Evolutionary conservation across 2,329 filamentous ascomycete genomes (phyloP).

Genomic region (Paradendryphiella salina): DNA sequence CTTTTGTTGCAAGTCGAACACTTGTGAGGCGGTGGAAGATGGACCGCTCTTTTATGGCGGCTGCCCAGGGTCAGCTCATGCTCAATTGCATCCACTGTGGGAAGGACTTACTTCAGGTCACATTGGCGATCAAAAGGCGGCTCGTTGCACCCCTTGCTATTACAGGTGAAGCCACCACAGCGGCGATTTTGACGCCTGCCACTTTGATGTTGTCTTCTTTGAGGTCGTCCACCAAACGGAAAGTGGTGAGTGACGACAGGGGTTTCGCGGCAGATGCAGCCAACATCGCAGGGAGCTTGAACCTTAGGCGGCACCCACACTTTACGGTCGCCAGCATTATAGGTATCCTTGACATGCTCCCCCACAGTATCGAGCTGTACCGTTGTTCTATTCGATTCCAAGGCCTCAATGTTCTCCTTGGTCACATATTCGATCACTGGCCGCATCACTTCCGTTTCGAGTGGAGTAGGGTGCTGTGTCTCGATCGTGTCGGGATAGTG

Average conservation of each 20-base stretch:
- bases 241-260: no score
- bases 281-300: slow-evolving; percentile 31
- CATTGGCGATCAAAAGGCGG: slow-evolving; percentile 37
- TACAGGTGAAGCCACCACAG: slow-evolving; percentile 35
- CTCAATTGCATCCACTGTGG: background rate
- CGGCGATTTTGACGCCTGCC: slow-evolving; percentile 24
- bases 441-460: slow-evolving; percentile 8
- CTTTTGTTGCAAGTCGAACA: slow-evolving; percentile 36
- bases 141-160: slow-evolving; percentile 26
- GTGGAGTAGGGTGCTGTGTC: slow-evolving; percentile 8
- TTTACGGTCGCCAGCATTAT: slow-evolving; percentile 37
- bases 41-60: slow-evolving; percentile 39
- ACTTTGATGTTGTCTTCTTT: no score
- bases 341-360: slow-evolving; percentile 34
- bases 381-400: slow-evolving; percentile 36
- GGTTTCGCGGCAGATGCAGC: slow-evolving; percentile 29
- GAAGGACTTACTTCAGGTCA: slow-evolving; percentile 41
- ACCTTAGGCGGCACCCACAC: slow-evolving; percentile 2
- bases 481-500: background rate
- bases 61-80: slow-evolving; percentile 23
- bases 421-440: slow-evolving; percentile 14
- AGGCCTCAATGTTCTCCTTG: slow-evolving; percentile 14
- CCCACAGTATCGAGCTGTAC: slow-evolving; percentile 34
- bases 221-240: no score
- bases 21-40: slow-evolving; percentile 39